Evolutionary conservation across 768 basidiomycete species (phyloP), one percentile per base, ranked within the genome.

Genomic region (Leccinum truebloodii): DNA sequence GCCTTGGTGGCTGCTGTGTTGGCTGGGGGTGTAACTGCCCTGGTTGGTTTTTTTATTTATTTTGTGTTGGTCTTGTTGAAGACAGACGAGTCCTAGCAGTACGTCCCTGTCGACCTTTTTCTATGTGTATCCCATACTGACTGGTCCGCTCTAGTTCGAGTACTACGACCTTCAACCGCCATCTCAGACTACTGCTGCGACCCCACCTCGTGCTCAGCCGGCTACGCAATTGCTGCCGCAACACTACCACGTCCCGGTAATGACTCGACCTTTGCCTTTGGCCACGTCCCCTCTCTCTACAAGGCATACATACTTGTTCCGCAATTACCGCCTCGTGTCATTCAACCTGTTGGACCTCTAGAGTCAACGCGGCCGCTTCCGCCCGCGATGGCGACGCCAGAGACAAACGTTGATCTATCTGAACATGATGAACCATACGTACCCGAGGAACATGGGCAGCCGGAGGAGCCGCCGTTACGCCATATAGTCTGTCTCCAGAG

Each of bases 61-160:
- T 94, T 66, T 93, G 90, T 63, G 85, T 92, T 7, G 91, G 91
- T 4, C 78, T 94, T 6, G 84, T 95, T 41, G 84, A 85, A 63
- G 94, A 95, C 74, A 82, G 81, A 85, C 87, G 65, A 75, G 85
- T 76, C 9, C 16, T 50, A 24, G 82, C 86, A 34, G 86, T 88
- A 64, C 71, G 83, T 75, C 14, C 8, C 18, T 20, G 48, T 24
- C 18, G 1, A 10, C 52, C 51, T 30, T 3, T 50, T 35, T 41
- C 35, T 30, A 22, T 2, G 14, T 24, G 37, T 7, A 52, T 52
- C 41, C 30, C 13, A 6, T 57, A 50, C 63, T 70, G 50, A 65
- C 8, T 26, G 20, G n/a, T 16, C 13, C 52, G 18, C 1, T 58
- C 4, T 48, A 79, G 80, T 79, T 79, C 56, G 78, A 79, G 65